Evolutionary conservation across 1,139 yeast species (phyloP).

Genomic region (Kodamaea plutei): DNA sequence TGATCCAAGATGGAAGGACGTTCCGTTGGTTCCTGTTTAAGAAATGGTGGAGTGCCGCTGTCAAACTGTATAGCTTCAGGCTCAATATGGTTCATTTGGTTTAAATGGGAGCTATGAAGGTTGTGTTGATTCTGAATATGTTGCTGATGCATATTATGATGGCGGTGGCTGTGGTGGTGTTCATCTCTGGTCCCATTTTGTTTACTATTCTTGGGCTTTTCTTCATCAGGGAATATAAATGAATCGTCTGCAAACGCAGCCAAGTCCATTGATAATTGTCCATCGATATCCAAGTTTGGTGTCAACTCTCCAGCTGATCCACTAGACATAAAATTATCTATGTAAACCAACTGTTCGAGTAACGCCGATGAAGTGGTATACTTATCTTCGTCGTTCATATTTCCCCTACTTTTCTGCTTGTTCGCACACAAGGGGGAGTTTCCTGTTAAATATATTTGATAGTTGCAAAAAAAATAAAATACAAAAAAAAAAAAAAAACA

Average conservation of each 20-base stretch:
- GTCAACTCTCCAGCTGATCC: conserved; percentile 29
- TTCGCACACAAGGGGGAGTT: too few species aligned
- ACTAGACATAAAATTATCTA: conserved; percentile 64
- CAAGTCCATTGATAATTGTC: conserved; percentile 64
- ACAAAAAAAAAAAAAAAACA: too few species aligned
- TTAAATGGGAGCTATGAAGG: conserved; percentile 2
- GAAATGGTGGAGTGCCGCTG: not conserved
- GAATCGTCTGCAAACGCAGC: conserved; percentile 80
- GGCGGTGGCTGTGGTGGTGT: conserved; percentile 2
- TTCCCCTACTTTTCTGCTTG: conserved; percentile 1
- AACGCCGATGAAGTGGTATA: conserved; percentile 52
- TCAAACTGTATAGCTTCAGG: conserved; percentile 4
- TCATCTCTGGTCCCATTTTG: conserved; percentile 5
- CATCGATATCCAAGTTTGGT: conserved; percentile 53
- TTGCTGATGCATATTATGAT: conserved; percentile 1
- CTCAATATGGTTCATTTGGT: conserved; percentile 1
- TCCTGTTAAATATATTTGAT: too few species aligned
- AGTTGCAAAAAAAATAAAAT: too few species aligned
- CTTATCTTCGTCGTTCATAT: conserved; percentile 9
- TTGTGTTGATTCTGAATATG: conserved; percentile 2
- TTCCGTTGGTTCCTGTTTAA: conserved; percentile 3
- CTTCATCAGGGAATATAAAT: conserved; percentile 75
- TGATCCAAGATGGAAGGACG: conserved; percentile 9
- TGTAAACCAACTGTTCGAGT: conserved; percentile 70
- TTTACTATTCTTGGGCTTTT: conserved; percentile 45